Conservation (phyloP, 2,329 filamentous ascomycete species). For the Aureobasidium sp. region DNA sequence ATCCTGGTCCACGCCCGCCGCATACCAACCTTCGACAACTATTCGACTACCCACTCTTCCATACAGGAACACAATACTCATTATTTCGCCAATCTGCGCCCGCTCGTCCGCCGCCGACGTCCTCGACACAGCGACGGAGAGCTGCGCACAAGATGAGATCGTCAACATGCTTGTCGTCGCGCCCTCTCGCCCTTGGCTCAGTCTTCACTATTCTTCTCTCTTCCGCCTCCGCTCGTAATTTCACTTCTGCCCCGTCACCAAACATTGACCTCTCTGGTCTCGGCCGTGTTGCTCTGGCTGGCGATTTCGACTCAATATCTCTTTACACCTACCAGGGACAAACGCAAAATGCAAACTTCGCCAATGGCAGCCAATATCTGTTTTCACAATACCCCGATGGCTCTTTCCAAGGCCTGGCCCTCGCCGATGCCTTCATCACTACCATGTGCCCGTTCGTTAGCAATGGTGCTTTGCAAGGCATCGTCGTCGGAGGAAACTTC, state of each 20-base stretch:
- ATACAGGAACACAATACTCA: not conserved
- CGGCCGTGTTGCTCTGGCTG: slow-evolving; percentile 75
- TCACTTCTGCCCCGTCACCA: slow-evolving; percentile 54
- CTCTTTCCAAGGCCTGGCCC: slow-evolving; percentile 63
- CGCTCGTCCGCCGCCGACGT: slow-evolving; percentile 4
- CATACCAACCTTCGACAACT: not conserved
- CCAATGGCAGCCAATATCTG: slow-evolving; percentile 73
- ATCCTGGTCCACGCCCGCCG: not conserved
- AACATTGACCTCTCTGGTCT: slow-evolving; percentile 71
- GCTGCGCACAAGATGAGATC: slow-evolving; percentile 14
- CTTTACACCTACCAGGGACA: slow-evolving; percentile 81
- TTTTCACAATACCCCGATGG: slow-evolving; percentile 79
- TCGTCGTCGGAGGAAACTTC: slow-evolving; percentile 91
- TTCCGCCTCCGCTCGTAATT: slow-evolving; percentile 23
- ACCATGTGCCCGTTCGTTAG: slow-evolving; percentile 76
- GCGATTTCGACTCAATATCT: slow-evolving; percentile 86
- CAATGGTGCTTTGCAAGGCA: slow-evolving; percentile 58
- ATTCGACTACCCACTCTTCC: not conserved
- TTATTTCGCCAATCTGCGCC: not conserved
- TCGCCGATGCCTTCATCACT: slow-evolving; percentile 69
- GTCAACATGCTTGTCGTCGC: slow-evolving; percentile 3
- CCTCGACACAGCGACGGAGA: not conserved
- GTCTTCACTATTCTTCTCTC: not conserved
- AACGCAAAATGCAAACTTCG: slow-evolving; percentile 54
- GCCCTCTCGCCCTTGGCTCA: slow-evolving; percentile 14